Evolutionary conservation across 2,329 filamentous ascomycete species (phyloP).

Genomic region (Drechslerella dactyloides): DNA sequence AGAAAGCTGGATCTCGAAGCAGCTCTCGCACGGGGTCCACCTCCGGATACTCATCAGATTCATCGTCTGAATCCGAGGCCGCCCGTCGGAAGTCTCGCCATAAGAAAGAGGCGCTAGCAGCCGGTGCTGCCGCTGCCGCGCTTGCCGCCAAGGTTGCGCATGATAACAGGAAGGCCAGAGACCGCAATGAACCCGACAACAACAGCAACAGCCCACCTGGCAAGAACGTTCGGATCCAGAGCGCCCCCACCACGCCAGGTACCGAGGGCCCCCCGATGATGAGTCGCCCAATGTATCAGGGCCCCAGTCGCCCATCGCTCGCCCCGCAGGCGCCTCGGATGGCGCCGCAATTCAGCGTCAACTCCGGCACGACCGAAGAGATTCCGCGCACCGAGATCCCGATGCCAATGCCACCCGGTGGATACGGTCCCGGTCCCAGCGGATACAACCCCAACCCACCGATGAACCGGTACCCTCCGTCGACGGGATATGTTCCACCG

Average conservation of each 20-base stretch:
- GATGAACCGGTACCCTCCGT: conserved; percentile 36
- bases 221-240: conserved; percentile 49
- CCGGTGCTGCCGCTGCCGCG: conserved; percentile 44
- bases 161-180: conserved; percentile 46
- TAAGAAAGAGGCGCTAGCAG: conserved; percentile 45
- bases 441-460: conserved; percentile 6
- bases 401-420: conserved; percentile 47
- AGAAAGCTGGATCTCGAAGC: conserved; percentile 21
- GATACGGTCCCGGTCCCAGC: conserved; percentile 33
- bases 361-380: conserved; percentile 47
- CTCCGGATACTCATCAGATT: conserved; percentile 20
- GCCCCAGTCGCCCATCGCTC: not conserved
- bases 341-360: conserved; percentile 40
- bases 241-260: conserved; percentile 44
- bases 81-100: conserved; percentile 42
- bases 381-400: conserved; percentile 46
- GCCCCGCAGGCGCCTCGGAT: conserved; percentile 38
- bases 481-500: conserved; percentile 44
- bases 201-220: conserved; percentile 35
- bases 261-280: conserved; percentile 33
- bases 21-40: conserved; percentile 20
- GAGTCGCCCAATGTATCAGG: conserved; percentile 15
- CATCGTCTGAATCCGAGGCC: conserved; percentile 26
- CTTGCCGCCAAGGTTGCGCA: conserved; percentile 48
- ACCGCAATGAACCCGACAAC: conserved; percentile 23